Conservation (phyloP, 2,329 filamentous ascomycete species). For the Monilinia aucupariae region DNA sequence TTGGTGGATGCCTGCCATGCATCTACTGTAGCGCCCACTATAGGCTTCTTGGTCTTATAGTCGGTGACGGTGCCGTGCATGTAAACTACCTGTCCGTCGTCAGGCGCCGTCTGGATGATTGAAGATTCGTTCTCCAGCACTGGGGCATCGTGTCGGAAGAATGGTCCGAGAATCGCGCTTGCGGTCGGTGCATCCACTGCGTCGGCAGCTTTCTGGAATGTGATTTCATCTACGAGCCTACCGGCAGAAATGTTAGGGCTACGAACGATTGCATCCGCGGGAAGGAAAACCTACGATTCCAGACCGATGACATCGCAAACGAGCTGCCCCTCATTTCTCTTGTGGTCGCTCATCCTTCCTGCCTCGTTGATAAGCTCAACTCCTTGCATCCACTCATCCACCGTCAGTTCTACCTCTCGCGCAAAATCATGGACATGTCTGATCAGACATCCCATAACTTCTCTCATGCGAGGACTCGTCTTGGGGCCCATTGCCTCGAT, state of each 20-base stretch:
- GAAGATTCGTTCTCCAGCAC: slow-evolving; percentile 49
- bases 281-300: slow-evolving; percentile 44
- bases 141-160: slow-evolving; percentile 56
- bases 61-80: slow-evolving; percentile 56
- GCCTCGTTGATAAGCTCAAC: slow-evolving; percentile 55
- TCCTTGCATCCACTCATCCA: slow-evolving; percentile 54
- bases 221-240: slow-evolving; percentile 39
- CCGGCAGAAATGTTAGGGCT: not conserved
- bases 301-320: slow-evolving; percentile 59
- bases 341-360: slow-evolving; percentile 56
- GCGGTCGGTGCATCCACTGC: slow-evolving; percentile 42
- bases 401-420: slow-evolving; percentile 51
- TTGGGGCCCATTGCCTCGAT: slow-evolving; percentile 57
- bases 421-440: slow-evolving; percentile 55
- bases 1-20: slow-evolving; percentile 63
- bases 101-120: slow-evolving; percentile 46
- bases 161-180: slow-evolving; percentile 59
- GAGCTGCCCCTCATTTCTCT: slow-evolving; percentile 59
- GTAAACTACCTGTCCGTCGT: slow-evolving; percentile 45
- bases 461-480: slow-evolving; percentile 50
- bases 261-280: not conserved
- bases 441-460: slow-evolving; percentile 50
- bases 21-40: slow-evolving; percentile 53
- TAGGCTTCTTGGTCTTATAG: slow-evolving; percentile 49
- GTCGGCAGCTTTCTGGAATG: slow-evolving; percentile 29